Percentiles rank a stretch among this genome's conserved stretches.
Conservation (phyloP, 345 rosid species). For the Erucastrum elatum region DNA sequence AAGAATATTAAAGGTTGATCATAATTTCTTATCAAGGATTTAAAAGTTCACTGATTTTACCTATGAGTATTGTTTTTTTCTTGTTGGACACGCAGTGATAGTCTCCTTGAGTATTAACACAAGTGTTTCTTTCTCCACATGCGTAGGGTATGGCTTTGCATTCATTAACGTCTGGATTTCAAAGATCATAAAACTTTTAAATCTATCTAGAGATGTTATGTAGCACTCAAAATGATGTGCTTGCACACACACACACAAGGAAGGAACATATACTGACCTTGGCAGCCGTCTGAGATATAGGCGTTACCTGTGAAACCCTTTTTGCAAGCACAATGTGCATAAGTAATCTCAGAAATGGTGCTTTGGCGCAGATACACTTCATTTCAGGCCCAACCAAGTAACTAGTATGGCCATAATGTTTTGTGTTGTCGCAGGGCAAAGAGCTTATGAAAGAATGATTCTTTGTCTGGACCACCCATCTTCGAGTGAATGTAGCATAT, state of each 20-base stretch:
- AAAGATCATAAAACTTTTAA: neutral
- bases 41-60: neutral
- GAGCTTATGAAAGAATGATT: neutral
- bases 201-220: neutral
- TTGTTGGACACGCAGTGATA: neutral
- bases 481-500: slow-evolving; percentile 15
- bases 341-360: neutral
- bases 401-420: neutral
- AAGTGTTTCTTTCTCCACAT: neutral
- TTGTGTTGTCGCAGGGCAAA: neutral
- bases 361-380: slow-evolving; percentile 8
- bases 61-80: neutral
- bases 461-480: slow-evolving; percentile 35
- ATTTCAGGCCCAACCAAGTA: neutral
- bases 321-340: neutral
- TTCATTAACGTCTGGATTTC: neutral
- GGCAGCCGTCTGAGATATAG: neutral
- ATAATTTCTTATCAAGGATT: neutral
- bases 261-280: neutral
- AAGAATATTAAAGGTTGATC: neutral
- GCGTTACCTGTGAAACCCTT: neutral
- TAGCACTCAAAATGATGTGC: neutral
- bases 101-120: neutral
- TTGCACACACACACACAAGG: no score
- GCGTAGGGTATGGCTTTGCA: neutral